Conservation (phyloP, 306 rosid genomes). For the Herpetospermum pedunculosum region DNA sequence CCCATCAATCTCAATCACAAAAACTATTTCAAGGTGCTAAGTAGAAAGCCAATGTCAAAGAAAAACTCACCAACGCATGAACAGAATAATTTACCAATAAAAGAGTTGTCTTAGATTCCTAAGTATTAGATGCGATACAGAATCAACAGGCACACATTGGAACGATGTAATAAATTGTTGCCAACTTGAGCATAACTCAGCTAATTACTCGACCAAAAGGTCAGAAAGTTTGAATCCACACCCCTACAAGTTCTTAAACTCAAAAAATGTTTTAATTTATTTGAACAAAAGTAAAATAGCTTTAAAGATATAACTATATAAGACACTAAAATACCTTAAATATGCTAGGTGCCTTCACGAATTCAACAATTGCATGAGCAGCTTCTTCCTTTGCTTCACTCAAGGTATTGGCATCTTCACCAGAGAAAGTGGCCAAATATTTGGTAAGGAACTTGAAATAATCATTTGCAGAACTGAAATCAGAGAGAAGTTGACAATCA, state of each 20-base stretch:
- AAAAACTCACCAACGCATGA: neutral
- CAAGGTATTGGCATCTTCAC: constrained; percentile 55
- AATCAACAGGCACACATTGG: neutral
- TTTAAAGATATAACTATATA: neutral
- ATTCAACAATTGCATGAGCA: constrained; percentile 65
- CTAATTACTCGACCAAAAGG: neutral
- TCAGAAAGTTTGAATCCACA: neutral
- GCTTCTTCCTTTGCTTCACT: constrained; percentile 88
- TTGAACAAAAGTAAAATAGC: neutral
- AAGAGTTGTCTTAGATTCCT: neutral
- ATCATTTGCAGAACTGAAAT: constrained; percentile 63
- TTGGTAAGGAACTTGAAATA: constrained; percentile 65
- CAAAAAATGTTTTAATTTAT: neutral
- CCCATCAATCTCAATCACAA: neutral
- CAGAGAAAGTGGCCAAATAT: constrained; percentile 66
- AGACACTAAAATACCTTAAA: constrained; percentile 53
- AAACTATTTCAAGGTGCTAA: neutral
- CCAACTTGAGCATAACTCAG: neutral
- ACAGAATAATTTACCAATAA: neutral
- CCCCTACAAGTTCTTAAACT: neutral
- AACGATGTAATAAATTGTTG: neutral
- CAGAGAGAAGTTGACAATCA: neutral
- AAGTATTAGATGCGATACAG: neutral
- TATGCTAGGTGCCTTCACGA: constrained; percentile 69
- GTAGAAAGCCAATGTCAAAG: neutral